Evolutionary conservation across 106 monocot species (phyloP).

Genomic region (Allium sativum): DNA sequence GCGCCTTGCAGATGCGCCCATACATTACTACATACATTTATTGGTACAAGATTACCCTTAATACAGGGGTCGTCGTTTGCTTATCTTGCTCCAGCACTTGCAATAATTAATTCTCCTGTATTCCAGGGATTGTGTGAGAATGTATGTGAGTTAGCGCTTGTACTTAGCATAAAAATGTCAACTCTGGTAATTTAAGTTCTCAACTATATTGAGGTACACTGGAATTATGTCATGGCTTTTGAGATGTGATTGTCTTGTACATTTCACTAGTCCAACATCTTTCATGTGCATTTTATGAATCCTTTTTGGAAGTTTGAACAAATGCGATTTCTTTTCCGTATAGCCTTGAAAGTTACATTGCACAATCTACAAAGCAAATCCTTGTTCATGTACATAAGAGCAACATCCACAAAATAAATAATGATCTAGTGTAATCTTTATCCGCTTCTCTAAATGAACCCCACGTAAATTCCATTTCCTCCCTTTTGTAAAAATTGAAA

Average conservation of each 20-base stretch:
- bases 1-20: too few relatives aligned
- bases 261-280: neutral
- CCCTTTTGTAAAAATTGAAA: too few relatives aligned
- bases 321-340: too few relatives aligned
- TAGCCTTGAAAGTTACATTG: too few relatives aligned
- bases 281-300: too few relatives aligned
- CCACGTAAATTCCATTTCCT: too few relatives aligned
- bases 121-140: constrained; percentile 62
- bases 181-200: neutral
- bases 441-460: too few relatives aligned
- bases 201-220: constrained; percentile 54
- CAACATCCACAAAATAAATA: too few relatives aligned
- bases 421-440: too few relatives aligned
- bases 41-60: constrained; percentile 80
- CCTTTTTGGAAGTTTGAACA: too few relatives aligned
- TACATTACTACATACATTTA: constrained; percentile 78
- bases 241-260: constrained; percentile 27
- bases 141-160: constrained; percentile 33
- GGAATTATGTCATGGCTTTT: constrained; percentile 71
- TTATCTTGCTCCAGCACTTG: constrained; percentile 78
- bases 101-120: constrained; percentile 69
- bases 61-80: constrained; percentile 93
- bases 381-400: too few relatives aligned
- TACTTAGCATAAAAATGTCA: neutral
- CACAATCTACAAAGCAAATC: too few relatives aligned